Conservation (phyloP, 2,329 filamentous ascomycete species). For the Seiridium cupressi region DNA sequence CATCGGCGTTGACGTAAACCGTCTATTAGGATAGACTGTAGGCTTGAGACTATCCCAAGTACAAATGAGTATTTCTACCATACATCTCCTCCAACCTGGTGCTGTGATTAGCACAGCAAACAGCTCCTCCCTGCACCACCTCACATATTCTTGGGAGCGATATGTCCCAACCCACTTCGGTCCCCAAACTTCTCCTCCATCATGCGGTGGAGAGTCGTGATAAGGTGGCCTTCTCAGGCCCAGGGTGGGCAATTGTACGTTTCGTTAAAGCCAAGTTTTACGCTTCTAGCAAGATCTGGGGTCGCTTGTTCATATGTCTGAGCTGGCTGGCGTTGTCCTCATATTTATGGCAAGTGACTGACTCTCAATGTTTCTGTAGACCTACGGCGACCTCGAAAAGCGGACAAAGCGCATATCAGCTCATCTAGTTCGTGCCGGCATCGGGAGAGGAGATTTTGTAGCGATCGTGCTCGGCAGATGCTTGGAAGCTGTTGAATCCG, state of each 20-base stretch:
- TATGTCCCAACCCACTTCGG: slow-evolving; percentile 6
- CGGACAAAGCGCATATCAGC: background rate
- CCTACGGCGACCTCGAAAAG: slow-evolving; percentile 2
- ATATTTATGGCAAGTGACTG: background rate
- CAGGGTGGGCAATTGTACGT: slow-evolving; percentile 2
- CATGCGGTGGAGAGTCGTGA: slow-evolving; percentile 2
- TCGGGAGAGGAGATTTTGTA: background rate
- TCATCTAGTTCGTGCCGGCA: background rate
- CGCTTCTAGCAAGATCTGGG: background rate
- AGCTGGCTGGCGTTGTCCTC: no score
- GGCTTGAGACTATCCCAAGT: background rate
- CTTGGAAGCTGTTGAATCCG: slow-evolving; percentile 2
- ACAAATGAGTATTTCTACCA: background rate
- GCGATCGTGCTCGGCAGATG: slow-evolving; percentile 4
- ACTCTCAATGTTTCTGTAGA: background rate
- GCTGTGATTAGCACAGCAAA: background rate
- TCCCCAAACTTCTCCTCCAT: slow-evolving; percentile 4
- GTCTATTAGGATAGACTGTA: background rate
- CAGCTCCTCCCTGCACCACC: no score
- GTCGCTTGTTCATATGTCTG: no score
- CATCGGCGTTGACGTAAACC: background rate
- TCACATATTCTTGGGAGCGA: background rate
- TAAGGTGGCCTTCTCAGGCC: slow-evolving; percentile 4
- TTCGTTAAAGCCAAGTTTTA: background rate
- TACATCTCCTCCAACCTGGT: background rate